Percentiles rank a stretch among this genome's conserved stretches.
phyloP scores from a whole-genome alignment of 257 asterid genomes.

The Ocimum tenuiflorum region DNA sequence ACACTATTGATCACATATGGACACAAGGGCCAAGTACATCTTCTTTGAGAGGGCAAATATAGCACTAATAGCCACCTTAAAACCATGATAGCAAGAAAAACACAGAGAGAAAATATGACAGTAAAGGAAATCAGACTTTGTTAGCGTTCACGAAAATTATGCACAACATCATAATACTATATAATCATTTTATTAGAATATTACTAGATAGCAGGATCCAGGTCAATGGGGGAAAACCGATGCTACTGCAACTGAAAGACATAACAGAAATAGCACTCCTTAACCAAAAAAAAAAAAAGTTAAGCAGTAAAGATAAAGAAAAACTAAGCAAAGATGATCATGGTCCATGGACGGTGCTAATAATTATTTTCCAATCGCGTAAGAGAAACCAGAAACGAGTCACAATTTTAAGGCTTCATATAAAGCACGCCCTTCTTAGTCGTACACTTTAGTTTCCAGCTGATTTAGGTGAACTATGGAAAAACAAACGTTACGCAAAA shows the following conservation, averaged over 20 bases:
- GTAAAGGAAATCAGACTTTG: constrained; percentile 12
- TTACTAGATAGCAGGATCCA: constrained; percentile 7
- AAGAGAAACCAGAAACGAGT: background rate
- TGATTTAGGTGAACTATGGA: background rate
- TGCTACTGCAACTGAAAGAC: background rate
- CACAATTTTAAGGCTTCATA: background rate
- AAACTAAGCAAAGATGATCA: background rate
- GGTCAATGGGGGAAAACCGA: background rate
- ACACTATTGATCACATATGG: background rate
- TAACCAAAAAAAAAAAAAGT: background rate
- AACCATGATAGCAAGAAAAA: background rate
- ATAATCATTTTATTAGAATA: background rate
- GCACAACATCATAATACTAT: background rate
- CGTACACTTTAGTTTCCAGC: background rate
- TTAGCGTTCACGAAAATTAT: background rate
- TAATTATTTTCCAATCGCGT: background rate
- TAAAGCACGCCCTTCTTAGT: background rate
- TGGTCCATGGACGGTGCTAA: background rate
- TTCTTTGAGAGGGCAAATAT: background rate
- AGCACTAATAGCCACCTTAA: background rate
- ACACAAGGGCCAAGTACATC: background rate
- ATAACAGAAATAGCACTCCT: background rate
- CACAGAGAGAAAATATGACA: background rate
- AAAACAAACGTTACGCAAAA: background rate
- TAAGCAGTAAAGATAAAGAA: background rate